Evolutionary conservation across 2,329 filamentous ascomycete genomes (phyloP).

Genomic region (Monilinia laxa): DNA sequence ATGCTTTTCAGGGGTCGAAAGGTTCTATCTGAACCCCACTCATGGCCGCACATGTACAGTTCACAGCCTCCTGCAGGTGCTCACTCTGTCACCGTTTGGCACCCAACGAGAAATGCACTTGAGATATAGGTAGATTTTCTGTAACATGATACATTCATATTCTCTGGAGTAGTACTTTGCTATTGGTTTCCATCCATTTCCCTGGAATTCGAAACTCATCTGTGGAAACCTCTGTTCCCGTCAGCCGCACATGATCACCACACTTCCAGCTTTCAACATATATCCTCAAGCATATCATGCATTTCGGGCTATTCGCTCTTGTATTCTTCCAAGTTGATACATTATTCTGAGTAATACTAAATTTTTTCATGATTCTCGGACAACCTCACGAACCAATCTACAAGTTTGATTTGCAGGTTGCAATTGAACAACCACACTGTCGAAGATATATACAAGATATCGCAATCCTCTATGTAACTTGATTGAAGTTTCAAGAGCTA

Average conservation of each 20-base stretch:
- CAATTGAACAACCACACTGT: neutral
- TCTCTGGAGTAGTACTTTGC: neutral
- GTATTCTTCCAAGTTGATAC: neutral
- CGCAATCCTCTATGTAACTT: neutral
- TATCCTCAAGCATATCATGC: neutral
- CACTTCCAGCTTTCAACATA: neutral
- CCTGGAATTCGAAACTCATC: slow-evolving; percentile 5
- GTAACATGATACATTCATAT: neutral
- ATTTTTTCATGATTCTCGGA: neutral
- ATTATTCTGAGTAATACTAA: neutral
- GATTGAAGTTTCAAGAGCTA: neutral
- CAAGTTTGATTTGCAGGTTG: neutral
- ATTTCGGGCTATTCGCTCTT: neutral
- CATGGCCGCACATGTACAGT: neutral
- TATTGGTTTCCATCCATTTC: slow-evolving; percentile 2
- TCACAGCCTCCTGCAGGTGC: slow-evolving; percentile 13
- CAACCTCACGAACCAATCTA: neutral
- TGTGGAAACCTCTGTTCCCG: neutral
- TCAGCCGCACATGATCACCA: slow-evolving; percentile 2
- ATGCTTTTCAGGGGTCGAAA: neutral
- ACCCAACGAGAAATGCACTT: neutral
- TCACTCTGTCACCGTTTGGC: slow-evolving; percentile 11
- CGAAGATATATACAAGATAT: neutral
- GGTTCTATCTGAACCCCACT: neutral
- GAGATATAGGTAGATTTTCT: neutral